Evolutionary conservation across 208 protist genomes (phyloP), one percentile per base, ranked within the genome.

Genomic region (Herpetomonas tarakana): DNA sequence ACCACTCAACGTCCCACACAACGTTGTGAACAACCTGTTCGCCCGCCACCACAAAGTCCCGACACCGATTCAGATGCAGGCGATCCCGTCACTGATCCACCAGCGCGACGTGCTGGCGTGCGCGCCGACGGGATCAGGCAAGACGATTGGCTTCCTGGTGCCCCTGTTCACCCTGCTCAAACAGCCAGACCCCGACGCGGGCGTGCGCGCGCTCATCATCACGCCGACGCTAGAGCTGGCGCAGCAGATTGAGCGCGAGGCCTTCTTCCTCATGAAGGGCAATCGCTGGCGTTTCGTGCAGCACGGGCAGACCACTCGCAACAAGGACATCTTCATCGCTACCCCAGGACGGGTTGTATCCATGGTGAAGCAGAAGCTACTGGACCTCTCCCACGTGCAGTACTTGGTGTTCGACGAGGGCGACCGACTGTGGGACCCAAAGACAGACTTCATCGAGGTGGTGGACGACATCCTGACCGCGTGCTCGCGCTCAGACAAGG

Each of bases 401-500:
- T 94, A 91, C 71, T 46, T 97, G 25, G 91, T 99, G n/a, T 96
- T 99, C 68, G 98, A 99, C 75, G 98, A 99, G 71, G 97, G 92
- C 46, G 98, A 99, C 80, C 78, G 87, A 24, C 82, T 99, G 31
- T 98, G 98, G 73, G 97, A 98, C 69, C 82, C 59, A 27, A 81
- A 71, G 58, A 86, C 78, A 25, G 84, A 94, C 58, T 91, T 93
- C 62, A 39, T 93, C 16, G 24, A 51, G 47, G 78, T 92, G 19
- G 74, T 97, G 12, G 91, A 98, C 62, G 76, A 81, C 57, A 92
- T 98, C 47, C 64, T 99, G 19, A 75, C 74, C 4, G 88, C 84
- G 22, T 98, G 94, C 69, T 76, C 74, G 7, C 61, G 65, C 31
- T 31, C 66, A 2, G 78, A 93, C 45, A 94, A 96, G 53, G 78